Evolutionary conservation across 2,329 filamentous ascomycete species (phyloP).

Genomic region (Alternaria dauci): DNA sequence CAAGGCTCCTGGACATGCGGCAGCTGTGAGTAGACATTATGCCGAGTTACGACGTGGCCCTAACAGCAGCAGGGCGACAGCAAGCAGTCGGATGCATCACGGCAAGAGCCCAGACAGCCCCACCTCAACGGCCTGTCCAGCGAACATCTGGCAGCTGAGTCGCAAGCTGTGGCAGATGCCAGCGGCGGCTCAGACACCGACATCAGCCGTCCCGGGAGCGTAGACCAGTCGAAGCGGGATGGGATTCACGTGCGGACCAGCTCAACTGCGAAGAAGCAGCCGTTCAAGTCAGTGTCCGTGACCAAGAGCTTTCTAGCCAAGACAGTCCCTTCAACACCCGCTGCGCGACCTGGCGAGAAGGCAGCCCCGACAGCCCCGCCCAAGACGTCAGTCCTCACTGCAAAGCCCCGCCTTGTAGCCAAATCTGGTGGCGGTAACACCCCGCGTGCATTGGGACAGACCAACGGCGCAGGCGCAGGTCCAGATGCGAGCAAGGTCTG

Average conservation of each 20-base stretch:
- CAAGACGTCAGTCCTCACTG: slow-evolving; percentile 61
- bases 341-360: slow-evolving; percentile 64
- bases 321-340: slow-evolving; percentile 62
- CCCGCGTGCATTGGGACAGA: slow-evolving; percentile 62
- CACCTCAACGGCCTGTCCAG: slow-evolving; percentile 49
- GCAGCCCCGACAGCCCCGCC: slow-evolving; percentile 53
- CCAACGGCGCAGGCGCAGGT: slow-evolving; percentile 66
- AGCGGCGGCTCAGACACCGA: slow-evolving; percentile 82
- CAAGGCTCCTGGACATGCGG: slow-evolving; percentile 24
- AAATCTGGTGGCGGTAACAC: slow-evolving; percentile 72
- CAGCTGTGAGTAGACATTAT: slow-evolving; percentile 33
- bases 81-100: slow-evolving; percentile 20
- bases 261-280: slow-evolving; percentile 72
- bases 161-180: slow-evolving; percentile 66
- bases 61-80: slow-evolving; percentile 29
- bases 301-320: slow-evolving; percentile 88
- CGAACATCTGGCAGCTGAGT: slow-evolving; percentile 45
- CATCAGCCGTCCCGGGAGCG: slow-evolving; percentile 66
- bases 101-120: slow-evolving; percentile 31
- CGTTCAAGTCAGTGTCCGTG: slow-evolving; percentile 86
- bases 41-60: slow-evolving; percentile 6
- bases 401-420: slow-evolving; percentile 76
- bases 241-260: slow-evolving; percentile 67
- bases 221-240: slow-evolving; percentile 63
- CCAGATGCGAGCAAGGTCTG: slow-evolving; percentile 80